Conservation (phyloP, 805 yeast species). For the Phaffomyces antillensis region DNA sequence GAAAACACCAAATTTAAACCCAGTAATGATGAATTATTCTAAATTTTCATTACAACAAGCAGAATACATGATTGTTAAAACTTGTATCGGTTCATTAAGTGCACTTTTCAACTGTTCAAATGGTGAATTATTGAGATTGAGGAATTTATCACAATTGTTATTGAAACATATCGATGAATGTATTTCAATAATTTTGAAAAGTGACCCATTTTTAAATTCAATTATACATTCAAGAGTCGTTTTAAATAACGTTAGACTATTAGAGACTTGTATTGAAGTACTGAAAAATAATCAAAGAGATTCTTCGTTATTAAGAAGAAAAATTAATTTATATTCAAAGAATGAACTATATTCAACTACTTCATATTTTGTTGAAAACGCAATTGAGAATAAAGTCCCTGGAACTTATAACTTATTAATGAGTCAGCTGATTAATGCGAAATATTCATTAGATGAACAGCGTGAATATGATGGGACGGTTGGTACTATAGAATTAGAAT, state of each 20-base stretch:
- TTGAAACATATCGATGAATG: constrained; percentile 43
- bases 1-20: constrained; percentile 23
- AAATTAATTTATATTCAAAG: constrained; percentile 5
- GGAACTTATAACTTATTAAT: constrained; percentile 11
- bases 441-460: constrained; percentile 6
- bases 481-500: not conserved
- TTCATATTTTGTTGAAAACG: constrained; percentile 16
- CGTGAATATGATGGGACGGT: constrained; percentile 1
- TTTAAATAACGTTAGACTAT: constrained; percentile 28
- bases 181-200: constrained; percentile 30
- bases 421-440: constrained; percentile 16
- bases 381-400: constrained; percentile 8
- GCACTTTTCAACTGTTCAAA: constrained; percentile 58
- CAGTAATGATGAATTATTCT: constrained; percentile 25
- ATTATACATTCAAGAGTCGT: constrained; percentile 20
- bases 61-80: constrained; percentile 59
- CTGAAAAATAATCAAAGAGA: constrained; percentile 14
- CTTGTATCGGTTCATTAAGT: constrained; percentile 64
- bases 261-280: constrained; percentile 26
- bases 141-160: constrained; percentile 29
- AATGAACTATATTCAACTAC: constrained; percentile 14
- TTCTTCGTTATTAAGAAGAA: constrained; percentile 10
- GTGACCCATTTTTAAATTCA: constrained; percentile 10
- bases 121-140: constrained; percentile 47
- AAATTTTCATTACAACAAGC: constrained; percentile 45